These are phyloP conservation scores for Irpex sp. DNA, from an alignment of 1,284 basidiomycete genomes.

Conservation along the genomic window DNA sequence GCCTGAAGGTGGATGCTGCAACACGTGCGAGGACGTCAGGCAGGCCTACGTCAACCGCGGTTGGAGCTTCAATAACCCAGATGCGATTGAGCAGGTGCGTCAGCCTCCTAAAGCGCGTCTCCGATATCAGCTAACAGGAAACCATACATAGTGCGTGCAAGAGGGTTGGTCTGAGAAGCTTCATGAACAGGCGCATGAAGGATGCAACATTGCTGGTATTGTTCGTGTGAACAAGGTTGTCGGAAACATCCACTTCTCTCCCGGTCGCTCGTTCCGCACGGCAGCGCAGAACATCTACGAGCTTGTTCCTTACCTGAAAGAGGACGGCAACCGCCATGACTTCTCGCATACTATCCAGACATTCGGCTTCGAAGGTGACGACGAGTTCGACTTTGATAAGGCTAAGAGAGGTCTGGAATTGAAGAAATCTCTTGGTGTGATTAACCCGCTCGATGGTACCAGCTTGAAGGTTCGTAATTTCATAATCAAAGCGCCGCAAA, in stretches of 20 bases:
- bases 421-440: conserved; percentile 76
- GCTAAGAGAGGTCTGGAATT: conserved; percentile 59
- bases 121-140: not conserved
- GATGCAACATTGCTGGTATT: conserved; percentile 90
- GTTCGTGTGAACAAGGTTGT: conserved; percentile 97
- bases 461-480: conserved; percentile 50
- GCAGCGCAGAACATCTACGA: conserved; percentile 85
- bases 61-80: conserved; percentile 93
- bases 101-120: not conserved
- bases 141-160: conserved; percentile 69
- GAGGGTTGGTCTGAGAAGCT: conserved; percentile 97
- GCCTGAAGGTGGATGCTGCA: conserved; percentile 87
- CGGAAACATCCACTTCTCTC: conserved; percentile 87
- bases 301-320: conserved; percentile 92
- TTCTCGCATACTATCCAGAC: conserved; percentile 90
- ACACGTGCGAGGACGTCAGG: conserved; percentile 94
- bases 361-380: conserved; percentile 82
- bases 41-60: conserved; percentile 88
- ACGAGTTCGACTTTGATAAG: conserved; percentile 70
- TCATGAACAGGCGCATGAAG: conserved; percentile 88
- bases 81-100: conserved; percentile 87
- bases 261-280: conserved; percentile 91
- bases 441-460: conserved; percentile 80
- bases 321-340: conserved; percentile 86
- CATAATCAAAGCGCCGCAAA: not conserved